Base-by-base conservation (phyloP, 129 eudicot genomes). In the Tagetes patula region DNA sequence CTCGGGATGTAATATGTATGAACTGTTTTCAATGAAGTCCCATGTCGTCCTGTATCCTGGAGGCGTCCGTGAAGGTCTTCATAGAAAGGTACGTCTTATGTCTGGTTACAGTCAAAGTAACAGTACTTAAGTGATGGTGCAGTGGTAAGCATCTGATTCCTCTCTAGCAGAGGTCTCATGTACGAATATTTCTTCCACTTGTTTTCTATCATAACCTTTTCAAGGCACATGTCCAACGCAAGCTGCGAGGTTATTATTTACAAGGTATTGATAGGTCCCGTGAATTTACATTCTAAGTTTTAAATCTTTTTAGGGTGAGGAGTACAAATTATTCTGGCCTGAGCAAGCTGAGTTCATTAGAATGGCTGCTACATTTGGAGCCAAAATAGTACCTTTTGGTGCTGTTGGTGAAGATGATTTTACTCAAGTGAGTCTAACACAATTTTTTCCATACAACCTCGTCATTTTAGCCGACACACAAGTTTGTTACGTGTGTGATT, bases 331-430 rank as follows among this genome's bases (percentile, higher is more conserved):
- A 36, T 82, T 86, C 77, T 86, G 91, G 89, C 91, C 96, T 27
- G 85, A 86, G 49, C 86, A 79, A 37, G 67, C 91, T 0, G 91
- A 86, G 77, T 89, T 86, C 52, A 76, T 89, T 7, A 81, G 91
- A 74, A 82, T 84, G 89, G 91, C 87, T 12, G 92, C 90, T 3
- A 78, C 82, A 80, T 89, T 84, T 84, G 96, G 96, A 70, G 96
- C 89, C 39, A 89, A 80, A 78, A 86, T 89, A 52, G 40, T 89
- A 65, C 96, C 92, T 37, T 89, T 89, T 70, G 96, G 92, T 12
- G 74, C 55, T 48, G 89, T 89, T 59, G 96, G 96, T 36, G 96
- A 89, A 82, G 96, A 89, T 80, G 92, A 89, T 67, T 13, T 89
- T 47, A 20, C 70, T 56, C 76, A 89, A 74, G 92, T 86, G 75